A percentile compares a stretch with the other conserved stretches of the same genome.
These are phyloP conservation scores for Xylaria grammica DNA, from an alignment of 495 filamentous ascomycete species.

Conservation along the genomic window DNA sequence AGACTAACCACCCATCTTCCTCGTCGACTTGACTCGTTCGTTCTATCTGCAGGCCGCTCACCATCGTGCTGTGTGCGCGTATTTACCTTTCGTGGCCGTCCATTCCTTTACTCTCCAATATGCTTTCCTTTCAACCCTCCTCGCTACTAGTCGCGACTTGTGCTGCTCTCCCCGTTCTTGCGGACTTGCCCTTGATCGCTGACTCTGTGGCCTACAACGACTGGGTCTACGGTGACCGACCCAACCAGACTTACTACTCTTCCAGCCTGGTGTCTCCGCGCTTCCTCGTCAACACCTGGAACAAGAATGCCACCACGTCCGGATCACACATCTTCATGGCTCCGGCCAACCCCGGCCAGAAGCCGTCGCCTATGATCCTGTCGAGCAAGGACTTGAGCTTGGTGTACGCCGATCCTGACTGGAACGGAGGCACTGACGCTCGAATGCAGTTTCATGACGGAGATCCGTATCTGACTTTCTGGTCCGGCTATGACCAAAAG, in stretches of 20 bases:
- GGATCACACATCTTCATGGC: conserved; percentile 45
- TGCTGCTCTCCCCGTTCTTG: conserved; percentile 5
- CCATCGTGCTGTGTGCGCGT: background rate
- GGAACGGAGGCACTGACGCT: conserved; percentile 25
- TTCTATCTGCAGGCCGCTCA: background rate
- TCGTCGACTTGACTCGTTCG: background rate
- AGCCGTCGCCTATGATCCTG: conserved; percentile 23
- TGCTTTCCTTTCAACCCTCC: conserved; percentile 9
- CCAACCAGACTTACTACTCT: conserved; percentile 47
- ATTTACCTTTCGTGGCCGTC: background rate
- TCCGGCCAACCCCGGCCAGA: conserved; percentile 15
- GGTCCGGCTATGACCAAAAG: conserved; percentile 22
- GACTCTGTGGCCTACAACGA: conserved; percentile 35
- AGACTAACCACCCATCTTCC: background rate
- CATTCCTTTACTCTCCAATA: conserved; percentile 12
- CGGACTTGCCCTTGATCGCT: conserved; percentile 18
- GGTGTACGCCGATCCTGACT: conserved; percentile 26
- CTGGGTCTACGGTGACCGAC: conserved; percentile 44
- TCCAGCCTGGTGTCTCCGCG: conserved; percentile 43
- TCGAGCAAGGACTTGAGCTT: conserved; percentile 27
- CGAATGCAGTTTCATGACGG: conserved; percentile 27
- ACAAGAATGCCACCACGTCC: conserved; percentile 41
- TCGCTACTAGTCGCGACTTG: background rate
- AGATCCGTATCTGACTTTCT: conserved; percentile 30
- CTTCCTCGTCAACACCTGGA: conserved; percentile 43